Evolutionary conservation across 176 grass and related monocot genomes (phyloP).

Genomic region (Zizania latifolia): DNA sequence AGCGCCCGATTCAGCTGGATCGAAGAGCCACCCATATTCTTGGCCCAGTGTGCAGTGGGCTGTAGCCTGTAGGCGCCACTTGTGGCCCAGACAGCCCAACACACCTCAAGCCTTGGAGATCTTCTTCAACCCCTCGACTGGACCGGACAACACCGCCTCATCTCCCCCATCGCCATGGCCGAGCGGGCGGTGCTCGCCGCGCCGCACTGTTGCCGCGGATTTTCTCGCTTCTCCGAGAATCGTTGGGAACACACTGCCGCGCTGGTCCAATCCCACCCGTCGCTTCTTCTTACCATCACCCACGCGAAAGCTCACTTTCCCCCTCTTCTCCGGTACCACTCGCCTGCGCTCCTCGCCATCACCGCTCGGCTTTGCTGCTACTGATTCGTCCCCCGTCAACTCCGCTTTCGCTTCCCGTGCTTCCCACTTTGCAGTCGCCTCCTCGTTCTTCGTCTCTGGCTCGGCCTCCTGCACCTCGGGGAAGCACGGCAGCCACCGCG

Average conservation of each 20-base stretch:
- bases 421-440: neutral
- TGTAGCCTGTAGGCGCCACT: no score
- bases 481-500: slow-evolving; percentile 53
- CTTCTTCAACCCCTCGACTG: neutral
- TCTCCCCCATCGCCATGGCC: neutral
- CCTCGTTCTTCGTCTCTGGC: neutral
- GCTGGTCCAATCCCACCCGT: neutral
- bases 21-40: no score
- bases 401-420: neutral
- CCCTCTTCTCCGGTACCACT: slow-evolving; percentile 38
- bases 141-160: neutral
- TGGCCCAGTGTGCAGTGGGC: no score
- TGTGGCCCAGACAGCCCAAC: no score
- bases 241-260: neutral
- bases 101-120: neutral
- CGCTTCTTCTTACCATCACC: neutral
- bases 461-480: no score
- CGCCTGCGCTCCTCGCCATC: neutral
- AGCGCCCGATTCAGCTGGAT: no score
- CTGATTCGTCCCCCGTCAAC: no score
- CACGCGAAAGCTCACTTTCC: slow-evolving; percentile 42
- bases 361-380: neutral
- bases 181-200: neutral
- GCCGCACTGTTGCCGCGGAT: neutral
- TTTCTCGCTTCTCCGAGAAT: neutral